These are phyloP conservation scores for Chytridium lagenaria DNA, from an alignment of 371 early-diverging fungal genomes.

Conservation along the genomic window DNA sequence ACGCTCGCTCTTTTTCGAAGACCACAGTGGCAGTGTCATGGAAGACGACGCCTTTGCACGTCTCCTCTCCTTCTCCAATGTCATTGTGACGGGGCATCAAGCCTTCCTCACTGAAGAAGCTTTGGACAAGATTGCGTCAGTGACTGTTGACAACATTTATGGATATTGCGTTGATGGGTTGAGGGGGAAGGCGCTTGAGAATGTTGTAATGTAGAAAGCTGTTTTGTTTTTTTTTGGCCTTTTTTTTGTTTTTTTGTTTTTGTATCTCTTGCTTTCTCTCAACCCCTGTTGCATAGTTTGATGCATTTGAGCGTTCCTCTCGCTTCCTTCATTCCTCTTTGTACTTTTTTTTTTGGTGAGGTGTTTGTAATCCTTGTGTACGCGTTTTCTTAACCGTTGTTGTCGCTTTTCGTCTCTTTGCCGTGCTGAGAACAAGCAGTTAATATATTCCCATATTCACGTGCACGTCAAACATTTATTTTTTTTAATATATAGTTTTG, in stretches of 20 bases:
- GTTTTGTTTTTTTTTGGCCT: neutral
- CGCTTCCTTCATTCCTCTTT: too few species aligned
- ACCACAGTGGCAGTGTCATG: slow-evolving; percentile 41
- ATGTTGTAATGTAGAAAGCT: slow-evolving; percentile 22
- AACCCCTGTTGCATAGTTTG: too few species aligned
- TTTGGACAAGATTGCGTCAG: slow-evolving; percentile 37
- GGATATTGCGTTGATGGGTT: slow-evolving; percentile 41
- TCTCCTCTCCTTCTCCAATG: slow-evolving; percentile 48
- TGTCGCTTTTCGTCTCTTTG: too few species aligned
- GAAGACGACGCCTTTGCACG: slow-evolving; percentile 47
- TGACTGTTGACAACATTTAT: slow-evolving; percentile 41
- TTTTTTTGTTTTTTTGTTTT: neutral
- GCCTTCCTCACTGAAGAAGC: slow-evolving; percentile 55
- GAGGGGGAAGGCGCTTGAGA: slow-evolving; percentile 31
- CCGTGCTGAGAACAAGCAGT: too few species aligned
- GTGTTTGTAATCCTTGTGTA: too few species aligned
- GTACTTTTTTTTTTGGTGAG: too few species aligned
- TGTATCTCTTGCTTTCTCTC: neutral
- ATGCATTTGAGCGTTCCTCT: too few species aligned
- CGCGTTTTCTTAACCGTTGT: too few species aligned
- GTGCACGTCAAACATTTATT: too few species aligned
- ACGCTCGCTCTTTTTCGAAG: slow-evolving; percentile 49
- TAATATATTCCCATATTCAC: too few species aligned
- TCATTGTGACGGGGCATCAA: slow-evolving; percentile 53
- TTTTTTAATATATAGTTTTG: too few species aligned